A percentile compares a stretch with the other conserved stretches of the same genome.
These are phyloP conservation scores for Saccharomycopsis sp. DNA, from an alignment of 805 yeast species.

Conservation along the genomic window DNA sequence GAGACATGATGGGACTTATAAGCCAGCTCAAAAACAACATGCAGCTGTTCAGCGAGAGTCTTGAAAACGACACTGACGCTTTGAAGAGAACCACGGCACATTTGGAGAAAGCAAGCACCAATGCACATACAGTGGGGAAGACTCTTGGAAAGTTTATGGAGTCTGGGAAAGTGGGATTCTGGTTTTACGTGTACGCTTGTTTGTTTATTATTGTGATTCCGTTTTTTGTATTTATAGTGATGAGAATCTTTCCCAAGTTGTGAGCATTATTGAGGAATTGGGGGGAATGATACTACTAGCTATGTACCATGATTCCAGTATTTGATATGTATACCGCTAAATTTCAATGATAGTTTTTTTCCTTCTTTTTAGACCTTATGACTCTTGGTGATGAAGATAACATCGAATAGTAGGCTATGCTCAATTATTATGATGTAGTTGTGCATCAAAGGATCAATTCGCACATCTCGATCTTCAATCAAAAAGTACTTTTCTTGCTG, in stretches of 20 bases:
- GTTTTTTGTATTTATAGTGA: neutral
- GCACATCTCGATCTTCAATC: too few species aligned
- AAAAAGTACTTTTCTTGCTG: too few species aligned
- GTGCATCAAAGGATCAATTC: too few species aligned
- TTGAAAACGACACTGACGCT: constrained; percentile 12
- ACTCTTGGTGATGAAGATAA: too few species aligned
- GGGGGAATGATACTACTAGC: too few species aligned
- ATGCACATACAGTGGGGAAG: constrained; percentile 11
- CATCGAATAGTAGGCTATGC: too few species aligned
- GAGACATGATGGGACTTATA: constrained; percentile 19
- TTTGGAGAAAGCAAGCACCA: constrained; percentile 15
- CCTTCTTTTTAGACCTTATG: too few species aligned
- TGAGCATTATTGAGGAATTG: too few species aligned
- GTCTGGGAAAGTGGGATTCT: constrained; percentile 14
- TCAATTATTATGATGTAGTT: too few species aligned
- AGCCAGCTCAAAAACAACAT: constrained; percentile 16
- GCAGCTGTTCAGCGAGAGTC: constrained; percentile 9
- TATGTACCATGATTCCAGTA: too few species aligned
- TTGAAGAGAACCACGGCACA: constrained; percentile 5
- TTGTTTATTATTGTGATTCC: neutral
- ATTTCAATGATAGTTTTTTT: too few species aligned
- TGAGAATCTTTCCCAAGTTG: neutral
- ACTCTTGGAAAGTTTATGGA: constrained; percentile 11
- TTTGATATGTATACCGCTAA: too few species aligned
- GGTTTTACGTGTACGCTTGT: constrained; percentile 18